Base-by-base conservation (phyloP, 176 grass and related monocot species). In the Hordeum marinum region DNA sequence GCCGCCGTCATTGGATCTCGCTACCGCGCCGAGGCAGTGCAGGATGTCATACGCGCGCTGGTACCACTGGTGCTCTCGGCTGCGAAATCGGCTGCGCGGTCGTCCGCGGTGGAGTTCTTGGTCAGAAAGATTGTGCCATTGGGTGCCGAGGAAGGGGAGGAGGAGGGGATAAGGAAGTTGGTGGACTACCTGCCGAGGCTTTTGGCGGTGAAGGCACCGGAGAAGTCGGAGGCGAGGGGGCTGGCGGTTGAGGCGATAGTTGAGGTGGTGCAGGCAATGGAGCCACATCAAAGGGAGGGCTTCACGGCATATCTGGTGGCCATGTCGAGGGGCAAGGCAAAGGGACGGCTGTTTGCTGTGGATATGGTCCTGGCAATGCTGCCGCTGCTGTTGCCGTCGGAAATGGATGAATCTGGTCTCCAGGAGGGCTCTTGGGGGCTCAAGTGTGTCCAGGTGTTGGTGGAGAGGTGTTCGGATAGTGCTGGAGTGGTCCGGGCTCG, bases 191-290 rank as follows among this genome's bases (percentile, higher is more conserved):
- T 98, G 39, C 96, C 96, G 0, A 89, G 91, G 84, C 90, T 90
- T 74, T 82, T 98, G 89, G 85, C 85, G 8, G 72, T n/a, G 68
- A 95, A 90, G 87, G 85, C 93, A 3, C 96, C 93, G 1, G 96
- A 95, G 69, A 95, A 95, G 68, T 72, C 93, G 1, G 96, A 98
- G 55, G 83, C 76, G 1, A 92, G 96, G 84, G 87, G 72, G 4
- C 41, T 82, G 82, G 89, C 96, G 8, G 93, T 95, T 69, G 91
- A 98, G 75, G 85, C 96, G 2, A 98, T 95, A 32, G 68, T 92
- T 4, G 96, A 92, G 81, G 90, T 94, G 63, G 64, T 79, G 62
- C 80, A 61, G 32, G 80, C 76, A 50, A 85, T 94, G 89, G 75
- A 83, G 14, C 21, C 68, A 9, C 74, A 89, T 6, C 85, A 79